Evolutionary conservation across 495 filamentous ascomycete genomes (phyloP), one percentile per base, ranked within the genome.

Genomic region (Podospora anserina): DNA sequence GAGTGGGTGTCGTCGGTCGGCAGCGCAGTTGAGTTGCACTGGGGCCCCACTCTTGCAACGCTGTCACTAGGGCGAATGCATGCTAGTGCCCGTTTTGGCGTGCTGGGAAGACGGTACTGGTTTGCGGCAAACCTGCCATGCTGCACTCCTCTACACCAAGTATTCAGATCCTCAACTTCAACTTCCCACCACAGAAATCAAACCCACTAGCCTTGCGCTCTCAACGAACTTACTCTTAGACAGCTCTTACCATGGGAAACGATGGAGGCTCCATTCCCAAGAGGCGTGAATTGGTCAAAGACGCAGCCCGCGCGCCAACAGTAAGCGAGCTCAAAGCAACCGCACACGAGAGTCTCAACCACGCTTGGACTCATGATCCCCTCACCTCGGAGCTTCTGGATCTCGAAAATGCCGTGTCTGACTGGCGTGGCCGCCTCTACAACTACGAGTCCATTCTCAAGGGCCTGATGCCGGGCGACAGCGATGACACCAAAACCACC

Each of bases 361-460:
- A 98, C 77, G 86, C 86, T 76, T 99, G 95, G 95, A 87, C 83
- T 0, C 90, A 88, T 64, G 96, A 94, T 68, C 93, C 94, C 0
- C 83, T 99, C 49, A 96, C 92, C 1, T 91, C 92, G 54, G 86
- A 88, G 70, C 87, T 87, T 0, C 84, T 99, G 3, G 79, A 86
- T 2, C 79, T 85, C 16, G 91, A 93, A 1, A 84, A 78, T 67
- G 82, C 94, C 1, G 94, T 98, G 16, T 94, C 92, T 0, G 95
- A 99, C 79, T 90, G 84, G 34, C 83, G 85, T 4, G 96, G 95
- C 0, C 90, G 89, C 23, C 87, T 99, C 2, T 99, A 97, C 82
- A 98, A 97, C 74, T 98, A 97, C 78, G 93, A 98, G 75, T 88
- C 92, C 0, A 85, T 98, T 56, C 80, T 99, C 54, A 88, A 92